Evolutionary conservation across 225 moss, liverwort and hornwort species (phyloP).

Genomic region (Antitrichia curtipendula): DNA sequence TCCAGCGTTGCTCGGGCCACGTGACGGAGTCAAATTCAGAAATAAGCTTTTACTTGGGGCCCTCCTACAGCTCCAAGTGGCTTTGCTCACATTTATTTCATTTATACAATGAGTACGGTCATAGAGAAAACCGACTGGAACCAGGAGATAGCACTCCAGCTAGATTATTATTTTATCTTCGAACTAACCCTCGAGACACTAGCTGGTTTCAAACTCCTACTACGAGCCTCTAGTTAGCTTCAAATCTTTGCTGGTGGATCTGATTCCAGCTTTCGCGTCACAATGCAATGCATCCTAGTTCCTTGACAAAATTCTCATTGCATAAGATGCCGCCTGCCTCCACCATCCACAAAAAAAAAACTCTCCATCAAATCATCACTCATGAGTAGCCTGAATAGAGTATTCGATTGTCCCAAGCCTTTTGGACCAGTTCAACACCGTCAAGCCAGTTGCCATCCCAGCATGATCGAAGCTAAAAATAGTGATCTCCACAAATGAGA

Average conservation of each 20-base stretch:
- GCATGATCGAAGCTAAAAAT: background rate
- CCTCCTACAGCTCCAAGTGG: background rate
- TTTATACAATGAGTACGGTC: background rate
- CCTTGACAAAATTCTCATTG: background rate
- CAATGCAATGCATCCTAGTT: background rate
- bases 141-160: background rate
- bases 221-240: background rate
- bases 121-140: background rate
- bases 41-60: background rate
- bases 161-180: background rate
- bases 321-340: background rate
- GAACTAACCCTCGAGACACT: background rate
- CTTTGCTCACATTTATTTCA: background rate
- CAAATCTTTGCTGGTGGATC: background rate
- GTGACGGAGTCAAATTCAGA: background rate
- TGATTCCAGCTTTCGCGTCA: background rate
- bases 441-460: background rate
- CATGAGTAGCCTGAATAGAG: background rate
- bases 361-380: background rate
- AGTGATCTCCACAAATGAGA: background rate
- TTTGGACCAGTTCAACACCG: background rate
- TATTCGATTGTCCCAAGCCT: background rate
- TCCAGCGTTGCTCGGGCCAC: background rate
- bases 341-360: background rate
- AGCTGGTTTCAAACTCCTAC: background rate